Percentiles rank a stretch among this genome's conserved stretches.
Evolutionary conservation across 805 yeast species (phyloP).

Genomic region (Schizosaccharomyces lindneri): DNA sequence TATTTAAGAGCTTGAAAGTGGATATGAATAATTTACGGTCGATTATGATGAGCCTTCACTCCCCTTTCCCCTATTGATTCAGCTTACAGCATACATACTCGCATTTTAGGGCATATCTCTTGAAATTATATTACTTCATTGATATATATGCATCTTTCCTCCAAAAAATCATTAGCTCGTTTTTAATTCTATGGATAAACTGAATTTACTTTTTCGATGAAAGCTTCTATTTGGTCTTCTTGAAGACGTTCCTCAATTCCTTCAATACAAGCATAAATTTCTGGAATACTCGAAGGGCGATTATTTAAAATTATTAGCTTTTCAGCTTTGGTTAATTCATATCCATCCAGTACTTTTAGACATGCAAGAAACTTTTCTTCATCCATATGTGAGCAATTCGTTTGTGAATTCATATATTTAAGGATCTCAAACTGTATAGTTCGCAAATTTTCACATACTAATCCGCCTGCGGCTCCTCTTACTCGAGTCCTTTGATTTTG

Average conservation of each 20-base stretch:
- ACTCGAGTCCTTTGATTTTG: not conserved
- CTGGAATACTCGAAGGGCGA: not conserved
- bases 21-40: too few species aligned
- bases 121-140: too few species aligned
- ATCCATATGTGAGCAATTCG: not conserved
- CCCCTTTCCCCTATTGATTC: too few species aligned
- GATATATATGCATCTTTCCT: too few species aligned
- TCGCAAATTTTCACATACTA: not conserved
- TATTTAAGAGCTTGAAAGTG: too few species aligned
- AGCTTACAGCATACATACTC: too few species aligned
- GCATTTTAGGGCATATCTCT: too few species aligned
- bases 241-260: not conserved
- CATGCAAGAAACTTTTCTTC: not conserved
- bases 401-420: not conserved
- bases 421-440: not conserved
- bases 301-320: not conserved
- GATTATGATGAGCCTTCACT: too few species aligned
- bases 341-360: not conserved
- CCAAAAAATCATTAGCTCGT: too few species aligned
- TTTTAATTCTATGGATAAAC: not conserved
- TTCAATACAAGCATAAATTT: not conserved
- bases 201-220: not conserved
- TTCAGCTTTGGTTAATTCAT: not conserved
- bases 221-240: not conserved
- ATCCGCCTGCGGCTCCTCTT: not conserved